Conservation (phyloP, 2,329 filamentous ascomycete species). For the Stromatinia cepivora region DNA sequence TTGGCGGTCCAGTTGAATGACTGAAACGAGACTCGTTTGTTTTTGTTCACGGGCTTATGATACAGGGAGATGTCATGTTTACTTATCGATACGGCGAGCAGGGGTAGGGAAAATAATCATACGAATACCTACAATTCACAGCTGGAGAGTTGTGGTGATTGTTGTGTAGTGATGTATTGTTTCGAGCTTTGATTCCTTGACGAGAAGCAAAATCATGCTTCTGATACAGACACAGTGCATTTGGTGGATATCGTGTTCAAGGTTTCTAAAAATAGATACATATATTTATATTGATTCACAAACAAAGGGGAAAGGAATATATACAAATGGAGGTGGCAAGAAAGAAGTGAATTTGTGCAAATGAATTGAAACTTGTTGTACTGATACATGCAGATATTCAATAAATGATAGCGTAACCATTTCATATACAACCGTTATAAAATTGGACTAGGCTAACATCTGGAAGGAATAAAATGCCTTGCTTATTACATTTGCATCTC, state of each 20-base stretch:
- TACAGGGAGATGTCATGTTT: neutral
- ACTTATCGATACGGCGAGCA: neutral
- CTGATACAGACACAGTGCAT: neutral
- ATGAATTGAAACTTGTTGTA: neutral
- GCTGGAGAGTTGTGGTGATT: neutral
- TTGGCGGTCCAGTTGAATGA: neutral
- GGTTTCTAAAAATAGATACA: slow-evolving; percentile 7
- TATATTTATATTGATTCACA: slow-evolving; percentile 3
- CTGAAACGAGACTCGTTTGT: neutral
- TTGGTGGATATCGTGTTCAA: neutral
- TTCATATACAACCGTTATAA: neutral
- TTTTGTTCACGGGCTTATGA: neutral
- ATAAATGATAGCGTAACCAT: neutral
- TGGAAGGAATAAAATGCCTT: neutral
- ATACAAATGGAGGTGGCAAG: neutral
- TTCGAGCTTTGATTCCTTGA: neutral
- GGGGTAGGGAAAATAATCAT: neutral
- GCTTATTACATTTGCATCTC: neutral
- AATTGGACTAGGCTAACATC: neutral
- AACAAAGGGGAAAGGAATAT: neutral
- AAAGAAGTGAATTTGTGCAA: neutral
- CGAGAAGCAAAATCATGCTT: too few species aligned
- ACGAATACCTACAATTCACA: neutral
- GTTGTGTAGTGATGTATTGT: neutral
- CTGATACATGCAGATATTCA: neutral